These are phyloP conservation scores for Beauveria sp. DNA, from an alignment of 2,329 filamentous ascomycete species.

Conservation along the genomic window DNA sequence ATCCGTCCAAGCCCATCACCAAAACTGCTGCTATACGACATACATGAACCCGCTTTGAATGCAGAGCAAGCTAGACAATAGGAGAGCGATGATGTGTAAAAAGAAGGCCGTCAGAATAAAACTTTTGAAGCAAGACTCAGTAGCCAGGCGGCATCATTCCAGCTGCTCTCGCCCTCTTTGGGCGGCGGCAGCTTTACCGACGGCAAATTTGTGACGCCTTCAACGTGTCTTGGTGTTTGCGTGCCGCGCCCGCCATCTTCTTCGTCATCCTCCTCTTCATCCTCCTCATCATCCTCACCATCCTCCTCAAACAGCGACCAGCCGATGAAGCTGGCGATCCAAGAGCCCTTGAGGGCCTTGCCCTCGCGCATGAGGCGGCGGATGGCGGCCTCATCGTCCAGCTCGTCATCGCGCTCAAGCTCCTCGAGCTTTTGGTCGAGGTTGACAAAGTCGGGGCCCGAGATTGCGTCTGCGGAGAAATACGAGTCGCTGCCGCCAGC, in stretches of 20 bases:
- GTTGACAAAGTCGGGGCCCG: slow-evolving; percentile 56
- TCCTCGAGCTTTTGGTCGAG: slow-evolving; percentile 52
- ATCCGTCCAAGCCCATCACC: background rate
- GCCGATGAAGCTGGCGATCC: slow-evolving; percentile 51
- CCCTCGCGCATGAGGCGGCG: slow-evolving; percentile 48
- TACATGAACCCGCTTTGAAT: background rate
- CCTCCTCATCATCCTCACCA: slow-evolving; percentile 42
- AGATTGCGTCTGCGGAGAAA: slow-evolving; percentile 30
- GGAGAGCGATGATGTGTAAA: background rate
- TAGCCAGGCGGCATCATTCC: slow-evolving; percentile 62
- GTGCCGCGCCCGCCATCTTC: slow-evolving; percentile 23
- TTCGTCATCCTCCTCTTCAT: slow-evolving; percentile 28
- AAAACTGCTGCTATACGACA: background rate
- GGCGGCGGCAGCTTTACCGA: slow-evolving; percentile 41
- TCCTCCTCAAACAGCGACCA: slow-evolving; percentile 57
- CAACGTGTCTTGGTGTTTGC: slow-evolving; percentile 30
- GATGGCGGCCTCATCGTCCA: slow-evolving; percentile 52
- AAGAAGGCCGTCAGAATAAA: slow-evolving; percentile 35
- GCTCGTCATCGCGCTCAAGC: slow-evolving; percentile 40
- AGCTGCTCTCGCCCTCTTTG: slow-evolving; percentile 49
- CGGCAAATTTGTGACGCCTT: slow-evolving; percentile 32
- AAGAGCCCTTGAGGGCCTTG: slow-evolving; percentile 44
- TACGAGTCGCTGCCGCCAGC: slow-evolving; percentile 34
- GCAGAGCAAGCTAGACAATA: background rate
- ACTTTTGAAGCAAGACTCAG: slow-evolving; percentile 57